Conservation (phyloP, 768 basidiomycete species). For the Termitomyces sp. region DNA sequence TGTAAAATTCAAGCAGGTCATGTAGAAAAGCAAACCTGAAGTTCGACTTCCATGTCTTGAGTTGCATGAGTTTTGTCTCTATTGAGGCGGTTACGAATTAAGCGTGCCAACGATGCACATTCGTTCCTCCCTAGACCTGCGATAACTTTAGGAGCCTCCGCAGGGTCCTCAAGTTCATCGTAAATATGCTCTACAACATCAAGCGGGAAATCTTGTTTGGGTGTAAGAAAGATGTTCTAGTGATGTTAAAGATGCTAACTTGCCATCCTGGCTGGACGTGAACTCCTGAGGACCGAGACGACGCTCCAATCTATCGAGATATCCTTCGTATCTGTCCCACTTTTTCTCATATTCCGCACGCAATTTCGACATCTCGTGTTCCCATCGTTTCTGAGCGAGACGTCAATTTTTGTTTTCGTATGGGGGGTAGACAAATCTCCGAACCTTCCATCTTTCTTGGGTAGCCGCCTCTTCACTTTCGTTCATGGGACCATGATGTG, state of each 20-base stretch:
- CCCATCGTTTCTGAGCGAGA: conserved; percentile 46
- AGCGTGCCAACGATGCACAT: conserved; percentile 59
- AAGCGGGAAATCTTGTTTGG: conserved; percentile 30
- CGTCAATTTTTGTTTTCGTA: not conserved
- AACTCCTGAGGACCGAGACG: conserved; percentile 45
- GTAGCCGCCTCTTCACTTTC: conserved; percentile 62
- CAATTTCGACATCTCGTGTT: conserved; percentile 53
- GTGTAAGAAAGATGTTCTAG: conserved; percentile 1
- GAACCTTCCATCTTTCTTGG: conserved; percentile 69
- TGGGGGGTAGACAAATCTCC: not conserved
- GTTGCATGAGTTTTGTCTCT: conserved; percentile 43
- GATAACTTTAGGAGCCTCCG: conserved; percentile 38
- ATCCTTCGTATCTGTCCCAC: conserved; percentile 45
- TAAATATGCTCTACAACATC: conserved; percentile 52
- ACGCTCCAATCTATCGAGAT: conserved; percentile 60
- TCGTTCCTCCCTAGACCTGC: conserved; percentile 34
- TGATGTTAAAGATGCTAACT: conserved; percentile 5
- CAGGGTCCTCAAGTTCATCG: conserved; percentile 58
- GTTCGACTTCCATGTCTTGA: conserved; percentile 66
- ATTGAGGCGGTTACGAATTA: conserved; percentile 42
- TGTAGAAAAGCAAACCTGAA: conserved; percentile 45
- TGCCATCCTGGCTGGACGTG: conserved; percentile 35
- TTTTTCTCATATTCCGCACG: conserved; percentile 53
- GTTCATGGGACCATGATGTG: conserved; percentile 56
- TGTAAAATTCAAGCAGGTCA: not conserved